Evolutionary conservation across 2,329 filamentous ascomycete species (phyloP).

Genomic region (Huntiella savannae): DNA sequence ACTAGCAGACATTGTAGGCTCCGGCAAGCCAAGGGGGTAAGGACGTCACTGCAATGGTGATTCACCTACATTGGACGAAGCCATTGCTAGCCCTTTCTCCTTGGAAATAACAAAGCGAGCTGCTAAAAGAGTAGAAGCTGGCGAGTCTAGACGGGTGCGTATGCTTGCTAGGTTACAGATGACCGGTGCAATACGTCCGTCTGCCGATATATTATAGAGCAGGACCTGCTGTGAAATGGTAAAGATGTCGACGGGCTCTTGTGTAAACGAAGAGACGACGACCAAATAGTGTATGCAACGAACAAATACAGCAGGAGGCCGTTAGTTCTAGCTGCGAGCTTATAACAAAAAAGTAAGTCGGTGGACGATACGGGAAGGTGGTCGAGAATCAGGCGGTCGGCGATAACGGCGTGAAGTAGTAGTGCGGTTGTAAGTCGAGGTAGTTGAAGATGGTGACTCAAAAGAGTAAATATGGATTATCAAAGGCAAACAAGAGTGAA

Average conservation of each 20-base stretch:
- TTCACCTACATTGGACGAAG: conserved; percentile 12
- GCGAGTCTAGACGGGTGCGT: conserved; percentile 7
- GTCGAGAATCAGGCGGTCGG: not conserved
- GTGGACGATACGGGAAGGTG: not conserved
- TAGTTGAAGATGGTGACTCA: not conserved
- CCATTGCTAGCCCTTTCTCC: conserved; percentile 12
- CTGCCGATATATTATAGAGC: not conserved
- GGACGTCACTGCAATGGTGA: conserved; percentile 12
- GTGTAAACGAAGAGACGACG: too few relatives aligned
- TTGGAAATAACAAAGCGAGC: conserved; percentile 11
- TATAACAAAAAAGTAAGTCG: not conserved
- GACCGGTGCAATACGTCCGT: conserved; percentile 4
- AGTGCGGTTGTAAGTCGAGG: not conserved
- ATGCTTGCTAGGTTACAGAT: not conserved
- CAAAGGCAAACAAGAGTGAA: not conserved
- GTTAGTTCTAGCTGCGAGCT: not conserved
- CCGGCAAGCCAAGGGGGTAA: conserved; percentile 11
- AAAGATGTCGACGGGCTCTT: not conserved
- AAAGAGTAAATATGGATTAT: not conserved
- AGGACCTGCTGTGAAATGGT: not conserved
- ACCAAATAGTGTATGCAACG: not conserved
- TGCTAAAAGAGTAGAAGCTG: conserved; percentile 10
- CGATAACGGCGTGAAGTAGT: not conserved
- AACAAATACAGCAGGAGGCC: not conserved
- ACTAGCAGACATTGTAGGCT: not conserved